Base-by-base conservation (phyloP, 495 filamentous ascomycete species). In the Penicillium desertorum region DNA sequence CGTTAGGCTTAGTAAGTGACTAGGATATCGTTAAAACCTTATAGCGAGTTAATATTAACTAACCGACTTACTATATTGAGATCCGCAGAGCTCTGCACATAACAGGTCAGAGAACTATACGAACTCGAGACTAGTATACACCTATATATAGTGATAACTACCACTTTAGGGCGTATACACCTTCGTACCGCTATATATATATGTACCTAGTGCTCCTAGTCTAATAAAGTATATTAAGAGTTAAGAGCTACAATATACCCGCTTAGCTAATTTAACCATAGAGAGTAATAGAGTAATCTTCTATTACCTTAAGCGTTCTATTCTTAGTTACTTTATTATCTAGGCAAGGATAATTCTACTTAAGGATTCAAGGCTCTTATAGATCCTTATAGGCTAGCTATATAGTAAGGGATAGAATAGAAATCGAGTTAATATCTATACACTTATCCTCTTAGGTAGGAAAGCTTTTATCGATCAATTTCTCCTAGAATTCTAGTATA, bases 1-100 rank as follows among this genome's bases (percentile, higher is more conserved):
- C 57, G 49, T 30, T 59, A 5, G 56, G 57, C 41, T 54, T 54
- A 20, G 57, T 59, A 52, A 48, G 57, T 48, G 19, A 56, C 34
- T 14, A 41, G 54, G 32, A 48, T 48, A 48, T 56, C 30, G 43
- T 39, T 42, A n/a, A 48, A 47, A 56, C 32, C 32, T n/a, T 48
- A 48, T n/a, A 56, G 23, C 20, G 34, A 37, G 23, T 25, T 25
- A 25, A 56, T 39, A 56, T 48, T n/a, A 49, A 30, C 54, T 56
- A 12, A 56, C 54, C 20, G 14, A 55, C 19, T n/a, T n/a, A n/a
- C n/a, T n/a, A n/a, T n/a, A n/a, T n/a, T n/a, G n/a, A n/a, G n/a
- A n/a, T n/a, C n/a, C n/a, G n/a, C n/a, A n/a, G n/a, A n/a, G n/a
- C n/a, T n/a, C n/a, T n/a, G n/a, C n/a, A n/a, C n/a, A n/a, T n/a